Evolutionary conservation across 352 stramenopile genomes (phyloP).

Genomic region (Phytopythium kandeliae): DNA sequence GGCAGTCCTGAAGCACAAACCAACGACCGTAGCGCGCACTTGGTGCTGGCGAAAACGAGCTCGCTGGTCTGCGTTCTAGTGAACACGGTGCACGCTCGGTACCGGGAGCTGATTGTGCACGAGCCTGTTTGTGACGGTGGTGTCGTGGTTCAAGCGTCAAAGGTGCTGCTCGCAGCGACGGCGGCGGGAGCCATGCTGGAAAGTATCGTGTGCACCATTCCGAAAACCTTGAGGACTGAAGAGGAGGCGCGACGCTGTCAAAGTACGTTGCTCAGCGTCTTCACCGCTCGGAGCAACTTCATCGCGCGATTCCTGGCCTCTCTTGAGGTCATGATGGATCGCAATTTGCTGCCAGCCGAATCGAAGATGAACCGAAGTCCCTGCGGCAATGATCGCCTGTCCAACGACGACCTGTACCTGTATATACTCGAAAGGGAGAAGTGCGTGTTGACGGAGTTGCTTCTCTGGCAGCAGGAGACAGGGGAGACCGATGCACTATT

Average conservation of each 20-base stretch:
- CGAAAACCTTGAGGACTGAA: neutral
- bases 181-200: neutral
- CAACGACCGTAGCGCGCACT: neutral
- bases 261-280: neutral
- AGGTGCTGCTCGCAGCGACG: neutral
- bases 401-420: neutral
- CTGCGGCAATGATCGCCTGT: neutral
- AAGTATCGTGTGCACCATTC: neutral
- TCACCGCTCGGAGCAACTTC: neutral
- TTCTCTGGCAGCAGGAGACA: neutral
- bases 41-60: constrained; percentile 4
- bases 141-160: constrained; percentile 9
- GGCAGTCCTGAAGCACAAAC: neutral
- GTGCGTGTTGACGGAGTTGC: neutral
- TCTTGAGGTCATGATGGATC: constrained; percentile 1
- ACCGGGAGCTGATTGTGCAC: constrained; percentile 23
- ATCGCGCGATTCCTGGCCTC: constrained; percentile 1
- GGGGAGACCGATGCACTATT: neutral
- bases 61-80: constrained; percentile 24
- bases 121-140: constrained; percentile 27
- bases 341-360: neutral
- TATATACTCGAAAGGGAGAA: neutral
- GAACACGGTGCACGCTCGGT: constrained; percentile 32
- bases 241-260: neutral
- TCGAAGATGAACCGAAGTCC: too few species aligned